Percentiles rank a stretch among this genome's conserved stretches.
phyloP scores from a whole-genome alignment of 129 eudicot genomes.

The Centrapalus pauciflorus region DNA sequence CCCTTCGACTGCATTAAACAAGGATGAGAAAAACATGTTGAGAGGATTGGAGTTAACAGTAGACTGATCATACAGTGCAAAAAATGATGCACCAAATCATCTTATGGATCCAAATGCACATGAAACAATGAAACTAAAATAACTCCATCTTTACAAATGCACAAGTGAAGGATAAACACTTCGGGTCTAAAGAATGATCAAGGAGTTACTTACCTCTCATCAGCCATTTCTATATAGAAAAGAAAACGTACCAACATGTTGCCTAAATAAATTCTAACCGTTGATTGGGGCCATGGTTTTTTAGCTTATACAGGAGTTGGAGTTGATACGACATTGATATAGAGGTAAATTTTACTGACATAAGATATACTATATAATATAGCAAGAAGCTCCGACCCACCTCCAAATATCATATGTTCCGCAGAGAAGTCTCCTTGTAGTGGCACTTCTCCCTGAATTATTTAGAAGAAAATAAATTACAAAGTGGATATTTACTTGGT shows the following conservation, averaged over 20 bases:
- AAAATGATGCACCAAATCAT: not conserved
- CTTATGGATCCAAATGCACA: not conserved
- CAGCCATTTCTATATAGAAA: not conserved
- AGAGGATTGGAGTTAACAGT: not conserved
- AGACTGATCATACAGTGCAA: not conserved
- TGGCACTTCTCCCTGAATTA: conserved; percentile 80
- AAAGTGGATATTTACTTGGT: not conserved
- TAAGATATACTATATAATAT: not conserved
- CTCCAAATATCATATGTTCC: conserved; percentile 99
- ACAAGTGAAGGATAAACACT: not conserved
- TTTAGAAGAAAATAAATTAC: not conserved
- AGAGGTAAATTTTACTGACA: not conserved
- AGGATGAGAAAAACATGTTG: not conserved
- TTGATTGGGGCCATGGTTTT: not conserved
- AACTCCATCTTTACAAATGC: not conserved
- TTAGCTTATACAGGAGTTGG: not conserved
- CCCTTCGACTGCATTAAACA: conserved; percentile 70
- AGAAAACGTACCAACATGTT: not conserved
- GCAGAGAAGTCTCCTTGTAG: conserved; percentile 99
- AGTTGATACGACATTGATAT: not conserved
- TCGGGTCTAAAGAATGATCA: not conserved
- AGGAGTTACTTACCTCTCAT: not conserved
- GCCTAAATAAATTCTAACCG: not conserved
- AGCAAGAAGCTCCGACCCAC: conserved; percentile 37
- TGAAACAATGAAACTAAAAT: not conserved